phyloP scores from a whole-genome alignment of 805 yeast species.

The Kodamaea laetipori region DNA sequence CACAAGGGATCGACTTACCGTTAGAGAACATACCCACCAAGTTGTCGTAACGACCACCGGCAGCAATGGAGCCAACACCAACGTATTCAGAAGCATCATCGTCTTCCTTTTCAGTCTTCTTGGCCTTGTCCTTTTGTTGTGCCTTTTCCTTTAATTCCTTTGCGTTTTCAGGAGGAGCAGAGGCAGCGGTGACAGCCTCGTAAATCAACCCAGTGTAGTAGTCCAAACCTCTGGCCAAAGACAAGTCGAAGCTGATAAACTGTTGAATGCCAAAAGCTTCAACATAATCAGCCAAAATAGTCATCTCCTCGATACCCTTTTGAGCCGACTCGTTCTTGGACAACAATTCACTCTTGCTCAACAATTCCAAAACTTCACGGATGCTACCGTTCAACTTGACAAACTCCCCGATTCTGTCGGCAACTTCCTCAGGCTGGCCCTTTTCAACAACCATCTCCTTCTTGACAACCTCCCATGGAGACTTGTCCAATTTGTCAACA shows the following conservation, averaged over 20 bases:
- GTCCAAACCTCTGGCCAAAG: constrained; percentile 96
- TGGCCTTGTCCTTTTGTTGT: constrained; percentile 28
- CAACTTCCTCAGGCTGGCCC: constrained; percentile 86
- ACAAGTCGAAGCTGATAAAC: constrained; percentile 81
- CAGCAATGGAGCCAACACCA: constrained; percentile 98
- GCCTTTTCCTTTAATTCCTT: constrained; percentile 58
- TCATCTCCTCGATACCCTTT: constrained; percentile 81
- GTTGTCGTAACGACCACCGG: constrained; percentile 97
- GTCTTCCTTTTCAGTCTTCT: constrained; percentile 49
- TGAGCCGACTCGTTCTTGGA: constrained; percentile 70
- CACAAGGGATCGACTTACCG: constrained; percentile 94
- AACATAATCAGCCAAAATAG: constrained; percentile 68
- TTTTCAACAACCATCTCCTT: constrained; percentile 91
- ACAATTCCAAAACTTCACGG: constrained; percentile 55
- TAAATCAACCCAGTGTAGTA: constrained; percentile 96
- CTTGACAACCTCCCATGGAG: constrained; percentile 93
- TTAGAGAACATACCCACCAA: constrained; percentile 96
- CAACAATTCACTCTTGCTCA: constrained; percentile 61
- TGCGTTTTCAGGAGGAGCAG: constrained; percentile 92
- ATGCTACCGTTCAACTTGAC: constrained; percentile 84
- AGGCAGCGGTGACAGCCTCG: constrained; percentile 92
- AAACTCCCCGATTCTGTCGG: constrained; percentile 88
- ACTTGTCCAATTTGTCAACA: constrained; percentile 93
- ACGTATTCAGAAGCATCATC: constrained; percentile 96
- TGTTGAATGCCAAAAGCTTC: constrained; percentile 78